These are phyloP conservation scores for Penicillium arizonense DNA, from an alignment of 495 filamentous ascomycete genomes.

Conservation along the genomic window DNA sequence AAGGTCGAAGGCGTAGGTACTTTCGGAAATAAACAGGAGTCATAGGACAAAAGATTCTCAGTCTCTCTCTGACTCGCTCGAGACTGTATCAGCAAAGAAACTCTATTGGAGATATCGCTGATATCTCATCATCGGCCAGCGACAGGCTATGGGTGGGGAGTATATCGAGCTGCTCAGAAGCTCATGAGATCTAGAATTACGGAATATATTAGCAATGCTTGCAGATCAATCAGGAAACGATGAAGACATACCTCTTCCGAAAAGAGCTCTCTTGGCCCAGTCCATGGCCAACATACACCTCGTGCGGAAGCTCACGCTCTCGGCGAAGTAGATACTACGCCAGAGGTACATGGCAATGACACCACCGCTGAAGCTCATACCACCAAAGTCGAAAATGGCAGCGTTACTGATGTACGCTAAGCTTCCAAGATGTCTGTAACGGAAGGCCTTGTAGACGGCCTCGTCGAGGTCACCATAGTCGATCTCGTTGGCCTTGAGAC, in stretches of 20 bases:
- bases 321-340: slow-evolving; percentile 95
- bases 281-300: slow-evolving; percentile 94
- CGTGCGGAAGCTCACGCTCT: slow-evolving; percentile 93
- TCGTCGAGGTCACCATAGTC: slow-evolving; percentile 89
- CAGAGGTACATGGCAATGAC: slow-evolving; percentile 94
- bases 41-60: background rate
- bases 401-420: slow-evolving; percentile 96
- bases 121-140: background rate
- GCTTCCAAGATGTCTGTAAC: slow-evolving; percentile 88
- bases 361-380: slow-evolving; percentile 77
- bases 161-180: slow-evolving; percentile 40
- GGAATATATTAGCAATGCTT: slow-evolving; percentile 9
- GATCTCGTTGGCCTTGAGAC: slow-evolving; percentile 75
- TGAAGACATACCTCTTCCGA: slow-evolving; percentile 80
- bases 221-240: background rate
- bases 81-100: background rate
- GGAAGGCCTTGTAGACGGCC: slow-evolving; percentile 91
- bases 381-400: slow-evolving; percentile 87
- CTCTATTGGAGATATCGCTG: background rate
- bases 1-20: background rate
- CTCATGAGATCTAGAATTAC: slow-evolving; percentile 60
- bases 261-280: slow-evolving; percentile 92
- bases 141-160: background rate
- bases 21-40: no score
- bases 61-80: background rate